Conservation (phyloP, 495 filamentous ascomycete genomes). For the Bacidia gigantensis region DNA sequence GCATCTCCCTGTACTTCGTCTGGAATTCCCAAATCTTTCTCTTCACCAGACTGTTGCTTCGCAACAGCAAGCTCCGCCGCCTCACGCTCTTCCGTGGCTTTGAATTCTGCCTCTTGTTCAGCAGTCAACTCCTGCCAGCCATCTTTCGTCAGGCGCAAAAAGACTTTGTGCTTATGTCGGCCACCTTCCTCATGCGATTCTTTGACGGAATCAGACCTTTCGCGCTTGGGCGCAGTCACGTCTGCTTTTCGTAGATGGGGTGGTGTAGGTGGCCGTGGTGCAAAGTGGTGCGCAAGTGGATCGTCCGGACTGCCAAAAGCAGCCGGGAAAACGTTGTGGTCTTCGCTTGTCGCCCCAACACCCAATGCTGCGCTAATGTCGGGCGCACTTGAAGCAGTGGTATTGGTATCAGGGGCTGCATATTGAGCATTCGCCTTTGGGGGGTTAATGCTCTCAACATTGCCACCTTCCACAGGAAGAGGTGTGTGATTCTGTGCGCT, state of each 20-base stretch:
- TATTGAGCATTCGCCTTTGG: too few relatives aligned
- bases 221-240: neutral
- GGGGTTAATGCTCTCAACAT: too few relatives aligned
- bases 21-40: neutral
- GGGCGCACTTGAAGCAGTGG: too few relatives aligned
- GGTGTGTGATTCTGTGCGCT: too few relatives aligned
- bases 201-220: neutral
- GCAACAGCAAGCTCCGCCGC: neutral
- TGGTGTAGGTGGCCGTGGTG: neutral
- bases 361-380: too few relatives aligned
- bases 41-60: too few relatives aligned
- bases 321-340: too few relatives aligned
- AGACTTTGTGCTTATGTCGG: neutral
- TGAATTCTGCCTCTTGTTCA: neutral
- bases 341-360: too few relatives aligned
- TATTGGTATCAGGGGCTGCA: too few relatives aligned
- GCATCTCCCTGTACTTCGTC: neutral
- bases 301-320: neutral
- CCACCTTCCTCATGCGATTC: neutral
- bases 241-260: neutral
- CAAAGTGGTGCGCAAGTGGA: neutral
- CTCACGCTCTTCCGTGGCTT: conserved; percentile 3
- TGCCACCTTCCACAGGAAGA: too few relatives aligned
- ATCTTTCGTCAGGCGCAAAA: neutral
- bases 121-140: conserved; percentile 5